Evolutionary conservation across 2,329 filamentous ascomycete species (phyloP).

Genomic region (Ophiosphaerella herpotricha): DNA sequence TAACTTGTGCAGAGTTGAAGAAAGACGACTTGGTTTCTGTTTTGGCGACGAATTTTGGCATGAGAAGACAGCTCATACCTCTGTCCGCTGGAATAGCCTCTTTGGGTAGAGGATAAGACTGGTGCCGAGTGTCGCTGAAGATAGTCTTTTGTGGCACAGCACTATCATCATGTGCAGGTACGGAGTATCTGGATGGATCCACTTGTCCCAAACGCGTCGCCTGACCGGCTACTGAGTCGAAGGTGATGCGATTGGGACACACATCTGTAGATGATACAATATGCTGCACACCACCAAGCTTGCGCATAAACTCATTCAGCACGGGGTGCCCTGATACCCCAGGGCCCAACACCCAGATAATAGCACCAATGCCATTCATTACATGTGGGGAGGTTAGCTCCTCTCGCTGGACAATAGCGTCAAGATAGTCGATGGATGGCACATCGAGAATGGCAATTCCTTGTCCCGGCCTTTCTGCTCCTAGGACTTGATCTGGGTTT

Average conservation of each 20-base stretch:
- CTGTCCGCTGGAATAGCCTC: conserved; percentile 42
- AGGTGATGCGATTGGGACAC: conserved; percentile 74
- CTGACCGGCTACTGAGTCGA: conserved; percentile 69
- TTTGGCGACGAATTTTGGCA: conserved; percentile 51
- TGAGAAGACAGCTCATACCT: conserved; percentile 51
- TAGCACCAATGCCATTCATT: conserved; percentile 67
- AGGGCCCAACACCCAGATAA: conserved; percentile 82
- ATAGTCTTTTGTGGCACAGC: conserved; percentile 46
- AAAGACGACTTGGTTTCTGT: conserved; percentile 28
- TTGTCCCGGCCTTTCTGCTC: conserved; percentile 65
- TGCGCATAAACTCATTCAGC: conserved; percentile 71
- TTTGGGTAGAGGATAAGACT: conserved; percentile 13
- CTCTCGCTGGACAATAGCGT: conserved; percentile 67
- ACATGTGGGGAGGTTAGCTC: conserved; percentile 72
- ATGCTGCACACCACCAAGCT: conserved; percentile 68
- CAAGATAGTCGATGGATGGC: conserved; percentile 71
- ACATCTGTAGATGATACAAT: conserved; percentile 75
- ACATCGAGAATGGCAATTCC: conserved; percentile 83
- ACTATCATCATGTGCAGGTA: conserved; percentile 69
- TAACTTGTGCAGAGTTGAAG: conserved; percentile 55
- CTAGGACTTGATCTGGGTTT: conserved; percentile 86
- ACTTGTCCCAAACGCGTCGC: conserved; percentile 72
- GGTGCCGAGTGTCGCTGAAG: conserved; percentile 6
- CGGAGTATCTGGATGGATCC: conserved; percentile 72
- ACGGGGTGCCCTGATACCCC: conserved; percentile 66